These are phyloP conservation scores for Melaleuca alternifolia DNA, from an alignment of 345 rosid species.

Conservation along the genomic window DNA sequence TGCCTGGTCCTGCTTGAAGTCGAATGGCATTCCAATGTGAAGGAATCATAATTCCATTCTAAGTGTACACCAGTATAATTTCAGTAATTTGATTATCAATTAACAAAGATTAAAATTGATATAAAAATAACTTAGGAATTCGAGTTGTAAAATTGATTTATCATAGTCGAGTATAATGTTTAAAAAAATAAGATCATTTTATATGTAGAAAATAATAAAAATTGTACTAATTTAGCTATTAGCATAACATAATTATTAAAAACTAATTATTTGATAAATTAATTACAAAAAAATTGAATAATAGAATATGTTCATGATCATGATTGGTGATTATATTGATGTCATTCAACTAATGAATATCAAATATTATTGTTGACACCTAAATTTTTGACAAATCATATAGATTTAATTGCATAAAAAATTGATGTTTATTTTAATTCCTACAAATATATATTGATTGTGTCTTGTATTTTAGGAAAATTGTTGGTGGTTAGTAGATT, in stretches of 20 bases:
- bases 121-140: not conserved
- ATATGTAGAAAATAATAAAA: not conserved
- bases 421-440: too few species aligned
- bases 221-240: not conserved
- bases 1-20: not conserved
- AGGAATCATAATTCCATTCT: not conserved
- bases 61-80: not conserved
- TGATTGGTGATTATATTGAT: not conserved
- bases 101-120: not conserved
- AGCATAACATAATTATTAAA: not conserved
- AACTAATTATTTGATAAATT: not conserved
- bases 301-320: not conserved
- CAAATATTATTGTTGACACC: too few species aligned
- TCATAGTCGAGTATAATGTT: not conserved
- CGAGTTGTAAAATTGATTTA: not conserved
- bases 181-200: not conserved
- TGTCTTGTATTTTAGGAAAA: too few species aligned
- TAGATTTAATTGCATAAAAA: too few species aligned
- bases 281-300: not conserved
- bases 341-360: not conserved
- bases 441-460: too few species aligned
- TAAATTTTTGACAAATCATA: too few species aligned
- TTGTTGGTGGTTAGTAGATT: too few species aligned
- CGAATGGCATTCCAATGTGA: not conserved
- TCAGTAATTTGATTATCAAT: not conserved